These are phyloP conservation scores for Chlorella sp. DNA, from an alignment of 139 green algal species.

Conservation along the genomic window DNA sequence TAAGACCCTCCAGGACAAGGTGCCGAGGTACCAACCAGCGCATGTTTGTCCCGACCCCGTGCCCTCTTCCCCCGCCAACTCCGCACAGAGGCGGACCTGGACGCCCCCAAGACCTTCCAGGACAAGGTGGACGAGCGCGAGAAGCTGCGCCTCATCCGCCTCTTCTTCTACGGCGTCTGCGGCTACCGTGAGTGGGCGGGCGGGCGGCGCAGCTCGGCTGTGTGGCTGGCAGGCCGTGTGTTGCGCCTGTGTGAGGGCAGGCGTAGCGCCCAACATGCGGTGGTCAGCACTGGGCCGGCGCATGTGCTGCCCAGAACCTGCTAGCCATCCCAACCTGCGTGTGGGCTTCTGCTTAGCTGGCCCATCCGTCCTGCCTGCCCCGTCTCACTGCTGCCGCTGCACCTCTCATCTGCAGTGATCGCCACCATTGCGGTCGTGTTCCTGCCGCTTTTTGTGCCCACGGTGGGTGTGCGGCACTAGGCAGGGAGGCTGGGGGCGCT, in stretches of 20 bases:
- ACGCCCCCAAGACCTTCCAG: conserved; percentile 56
- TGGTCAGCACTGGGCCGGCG: no score
- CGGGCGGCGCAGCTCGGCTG: neutral
- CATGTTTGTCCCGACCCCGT: neutral
- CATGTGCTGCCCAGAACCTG: no score
- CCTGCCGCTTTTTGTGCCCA: conserved; percentile 51
- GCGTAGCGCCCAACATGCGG: neutral
- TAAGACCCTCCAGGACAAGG: no score
- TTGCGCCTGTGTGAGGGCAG: neutral
- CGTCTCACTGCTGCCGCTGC: neutral
- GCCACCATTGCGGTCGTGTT: conserved; percentile 46
- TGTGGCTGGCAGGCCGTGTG: no score
- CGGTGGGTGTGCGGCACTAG: neutral
- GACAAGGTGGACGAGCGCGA: conserved; percentile 47
- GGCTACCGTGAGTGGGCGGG: conserved; percentile 35
- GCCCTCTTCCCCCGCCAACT: neutral
- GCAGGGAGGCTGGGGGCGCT: no score
- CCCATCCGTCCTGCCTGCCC: neutral
- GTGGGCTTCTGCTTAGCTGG: neutral
- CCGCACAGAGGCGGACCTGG: conserved; percentile 44
- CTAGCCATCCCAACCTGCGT: neutral
- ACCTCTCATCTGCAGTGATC: conserved; percentile 4
- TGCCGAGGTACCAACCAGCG: no score
- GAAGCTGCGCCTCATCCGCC: conserved; percentile 56
- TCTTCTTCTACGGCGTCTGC: conserved; percentile 61